Evolutionary conservation across 176 grass and related monocot genomes (phyloP), one percentile per base, ranked within the genome.

Genomic region (Phragmites australis): DNA sequence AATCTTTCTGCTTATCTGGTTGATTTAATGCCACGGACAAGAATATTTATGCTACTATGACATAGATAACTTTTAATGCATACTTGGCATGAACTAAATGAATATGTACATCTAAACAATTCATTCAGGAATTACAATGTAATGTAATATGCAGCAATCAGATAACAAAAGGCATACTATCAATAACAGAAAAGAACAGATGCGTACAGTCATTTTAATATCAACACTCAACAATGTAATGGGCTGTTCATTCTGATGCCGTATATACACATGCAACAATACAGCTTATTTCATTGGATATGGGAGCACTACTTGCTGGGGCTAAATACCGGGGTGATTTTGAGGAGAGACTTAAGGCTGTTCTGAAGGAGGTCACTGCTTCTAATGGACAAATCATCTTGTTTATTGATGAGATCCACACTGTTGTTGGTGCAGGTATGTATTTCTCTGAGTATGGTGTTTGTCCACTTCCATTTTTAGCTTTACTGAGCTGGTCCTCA

Each of bases 361-460:
- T 97, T 79, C 77, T 97, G 42, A 97, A 97, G 79, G 92, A 97
- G 88, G 86, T 97, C 65, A 91, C 92, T 85, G 81, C 92, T 56
- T 97, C 90, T 58, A 97, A 94, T 86, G 95, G 92, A 51, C 92
- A 94, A 81, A 94, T 92, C 64, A 94, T 97, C 85, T 86, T 94
- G 57, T 97, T 97, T 87, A 97, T 97, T 70, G 95, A 97, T 78
- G 95, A 97, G 86, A 97, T 97, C 29, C 94, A 97, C 72, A 97
- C 94, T 72, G 87, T 97, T 42, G 94, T 97, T 61, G 91, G 91
- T 86, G 92, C 95, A 97, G 95, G 92, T 97, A 58, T 17, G 85
- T 83, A 80, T 39, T 70, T 74, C n/a, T 66, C 19, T 68, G 19
- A 41, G 49, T 72, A 22, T 41, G 9, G n/a, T n/a, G 30, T 60